A percentile compares a stretch with the other conserved stretches of the same genome.
Conservation (phyloP, 306 rosid species). For the Ochetophila trinervis region DNA sequence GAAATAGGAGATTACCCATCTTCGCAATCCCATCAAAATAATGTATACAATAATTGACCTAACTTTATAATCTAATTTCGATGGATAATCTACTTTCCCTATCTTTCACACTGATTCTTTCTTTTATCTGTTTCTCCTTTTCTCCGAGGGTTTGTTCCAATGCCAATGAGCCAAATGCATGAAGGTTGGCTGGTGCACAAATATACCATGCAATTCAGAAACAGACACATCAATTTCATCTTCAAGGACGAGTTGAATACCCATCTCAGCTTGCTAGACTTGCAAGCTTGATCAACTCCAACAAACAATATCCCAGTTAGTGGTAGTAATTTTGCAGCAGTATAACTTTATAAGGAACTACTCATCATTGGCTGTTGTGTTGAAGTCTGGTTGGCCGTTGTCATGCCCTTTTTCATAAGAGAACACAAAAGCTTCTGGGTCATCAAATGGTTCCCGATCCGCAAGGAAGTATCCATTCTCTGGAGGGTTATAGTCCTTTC, state of each 20-base stretch:
- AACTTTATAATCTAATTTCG: not conserved
- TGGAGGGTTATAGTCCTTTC: constrained; percentile 32
- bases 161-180: too few species aligned
- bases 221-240: not conserved
- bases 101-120: not conserved
- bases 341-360: not conserved
- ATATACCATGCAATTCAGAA: not conserved
- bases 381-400: not conserved
- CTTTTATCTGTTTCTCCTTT: not conserved
- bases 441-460: constrained; percentile 47
- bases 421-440: constrained; percentile 24
- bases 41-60: not conserved
- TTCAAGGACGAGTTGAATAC: not conserved
- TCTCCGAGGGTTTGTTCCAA: constrained; percentile 1
- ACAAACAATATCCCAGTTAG: constrained; percentile 16
- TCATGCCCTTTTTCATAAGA: constrained; percentile 12
- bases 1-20: too few species aligned
- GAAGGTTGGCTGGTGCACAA: too few species aligned
- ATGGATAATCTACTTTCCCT: not conserved
- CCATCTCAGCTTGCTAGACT: not conserved
- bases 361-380: too few species aligned
- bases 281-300: constrained; percentile 17
- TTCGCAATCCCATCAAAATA: not conserved
- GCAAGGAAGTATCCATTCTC: constrained; percentile 41
- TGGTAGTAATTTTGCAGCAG: constrained; percentile 15